phyloP scores from a whole-genome alignment of 352 stramenopile genomes.

The Globisporangium orthogonon region DNA sequence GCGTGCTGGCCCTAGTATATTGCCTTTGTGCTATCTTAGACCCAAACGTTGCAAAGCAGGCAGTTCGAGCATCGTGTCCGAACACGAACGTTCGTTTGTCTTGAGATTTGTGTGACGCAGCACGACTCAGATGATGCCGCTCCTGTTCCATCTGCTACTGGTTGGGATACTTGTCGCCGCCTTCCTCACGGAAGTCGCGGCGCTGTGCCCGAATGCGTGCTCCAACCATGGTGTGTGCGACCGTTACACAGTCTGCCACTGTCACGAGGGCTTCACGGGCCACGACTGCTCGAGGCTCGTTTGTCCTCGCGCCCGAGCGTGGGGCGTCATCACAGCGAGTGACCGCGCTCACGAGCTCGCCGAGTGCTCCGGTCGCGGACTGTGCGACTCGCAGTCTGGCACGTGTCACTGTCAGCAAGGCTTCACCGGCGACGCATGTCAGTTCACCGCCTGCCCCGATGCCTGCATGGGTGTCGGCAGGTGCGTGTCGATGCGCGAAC shows the following conservation, averaged over 20 bases:
- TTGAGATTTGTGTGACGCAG: too few relatives aligned
- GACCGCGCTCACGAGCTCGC: slow-evolving; percentile 38
- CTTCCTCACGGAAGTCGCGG: too few relatives aligned
- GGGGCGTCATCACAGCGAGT: slow-evolving; percentile 37
- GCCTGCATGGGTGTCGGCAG: slow-evolving; percentile 40
- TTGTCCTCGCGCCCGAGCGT: slow-evolving; percentile 44
- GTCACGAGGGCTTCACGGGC: slow-evolving; percentile 42
- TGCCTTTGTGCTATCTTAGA: too few relatives aligned
- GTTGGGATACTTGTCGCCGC: not conserved
- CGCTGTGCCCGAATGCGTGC: slow-evolving; percentile 52
- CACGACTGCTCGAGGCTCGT: slow-evolving; percentile 56
- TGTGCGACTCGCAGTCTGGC: slow-evolving; percentile 58
- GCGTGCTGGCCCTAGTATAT: too few relatives aligned
- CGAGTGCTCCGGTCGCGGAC: slow-evolving; percentile 62
- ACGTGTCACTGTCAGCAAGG: slow-evolving; percentile 77
- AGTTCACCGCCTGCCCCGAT: slow-evolving; percentile 46
- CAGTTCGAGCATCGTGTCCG: too few relatives aligned
- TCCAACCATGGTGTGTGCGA: slow-evolving; percentile 53
- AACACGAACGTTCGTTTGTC: too few relatives aligned
- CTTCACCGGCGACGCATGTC: slow-evolving; percentile 69
- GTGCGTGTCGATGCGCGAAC: slow-evolving; percentile 66
- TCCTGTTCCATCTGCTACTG: not conserved
- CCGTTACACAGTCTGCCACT: slow-evolving; percentile 48
- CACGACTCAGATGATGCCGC: not conserved
- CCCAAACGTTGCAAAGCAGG: too few relatives aligned